Evolutionary conservation across 805 yeast genomes (phyloP).

Genomic region (Huiozyma naganishii): DNA sequence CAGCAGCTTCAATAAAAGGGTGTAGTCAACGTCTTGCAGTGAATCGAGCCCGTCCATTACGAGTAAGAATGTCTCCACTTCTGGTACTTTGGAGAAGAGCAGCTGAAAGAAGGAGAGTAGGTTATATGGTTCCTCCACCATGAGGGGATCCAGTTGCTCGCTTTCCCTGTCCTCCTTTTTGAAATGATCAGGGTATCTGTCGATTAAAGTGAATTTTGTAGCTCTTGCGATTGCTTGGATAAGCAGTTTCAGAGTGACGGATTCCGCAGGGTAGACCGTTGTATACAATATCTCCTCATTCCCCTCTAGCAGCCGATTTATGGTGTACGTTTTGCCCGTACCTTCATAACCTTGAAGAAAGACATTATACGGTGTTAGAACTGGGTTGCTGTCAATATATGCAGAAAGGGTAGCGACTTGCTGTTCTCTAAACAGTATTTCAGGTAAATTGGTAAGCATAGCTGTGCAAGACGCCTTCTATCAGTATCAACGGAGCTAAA

Average conservation of each 20-base stretch:
- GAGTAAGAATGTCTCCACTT: slow-evolving; percentile 9
- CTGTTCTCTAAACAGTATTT: slow-evolving; percentile 16
- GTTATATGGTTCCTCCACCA: slow-evolving; percentile 23
- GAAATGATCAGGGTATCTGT: neutral
- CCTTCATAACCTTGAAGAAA: slow-evolving; percentile 22
- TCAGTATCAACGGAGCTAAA: no score
- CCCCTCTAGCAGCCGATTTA: slow-evolving; percentile 11
- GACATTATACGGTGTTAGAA: slow-evolving; percentile 16
- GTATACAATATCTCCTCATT: slow-evolving; percentile 10
- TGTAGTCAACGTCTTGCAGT: slow-evolving; percentile 25
- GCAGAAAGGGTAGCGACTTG: slow-evolving; percentile 15
- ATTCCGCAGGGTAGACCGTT: slow-evolving; percentile 20
- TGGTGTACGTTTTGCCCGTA: slow-evolving; percentile 23
- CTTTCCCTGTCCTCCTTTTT: no score
- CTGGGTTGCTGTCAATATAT: slow-evolving; percentile 14
- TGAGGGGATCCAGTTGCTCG: slow-evolving; percentile 16
- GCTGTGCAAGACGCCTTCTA: no score
- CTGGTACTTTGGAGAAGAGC: slow-evolving; percentile 2
- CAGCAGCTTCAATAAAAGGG: slow-evolving; percentile 17
- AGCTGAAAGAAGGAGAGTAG: slow-evolving; percentile 15
- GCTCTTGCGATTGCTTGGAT: slow-evolving; percentile 21
- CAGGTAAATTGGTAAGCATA: slow-evolving; percentile 2
- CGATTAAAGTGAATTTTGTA: slow-evolving; percentile 12
- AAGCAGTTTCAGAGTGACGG: slow-evolving; percentile 26
- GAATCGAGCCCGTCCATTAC: slow-evolving; percentile 25